Conservation (phyloP, 2,329 filamentous ascomycete species). For the Exophiala calicioides region DNA sequence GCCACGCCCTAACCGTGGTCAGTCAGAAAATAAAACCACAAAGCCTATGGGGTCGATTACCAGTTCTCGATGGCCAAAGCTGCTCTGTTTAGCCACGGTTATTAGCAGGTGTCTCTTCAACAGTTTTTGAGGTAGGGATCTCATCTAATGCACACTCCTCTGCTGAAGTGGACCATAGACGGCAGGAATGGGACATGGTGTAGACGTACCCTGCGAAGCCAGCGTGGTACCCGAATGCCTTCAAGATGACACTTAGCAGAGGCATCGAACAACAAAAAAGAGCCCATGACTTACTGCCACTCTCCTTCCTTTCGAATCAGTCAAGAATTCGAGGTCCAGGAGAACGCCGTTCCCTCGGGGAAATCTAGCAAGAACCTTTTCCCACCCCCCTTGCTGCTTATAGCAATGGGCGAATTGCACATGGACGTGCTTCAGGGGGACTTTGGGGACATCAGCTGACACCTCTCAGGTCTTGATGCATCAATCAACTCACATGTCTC, state of each 20-base stretch:
- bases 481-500: constrained; percentile 47
- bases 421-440: constrained; percentile 70
- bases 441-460: constrained; percentile 22
- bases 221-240: constrained; percentile 62
- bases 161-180: neutral
- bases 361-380: constrained; percentile 74
- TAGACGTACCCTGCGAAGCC: constrained; percentile 60
- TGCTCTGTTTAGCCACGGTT: neutral
- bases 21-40: neutral
- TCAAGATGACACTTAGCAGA: constrained; percentile 4
- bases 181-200: constrained; percentile 3
- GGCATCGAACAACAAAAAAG: constrained; percentile 5
- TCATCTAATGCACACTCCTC: too few species aligned
- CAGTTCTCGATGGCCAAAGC: constrained; percentile 13
- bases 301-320: constrained; percentile 67
- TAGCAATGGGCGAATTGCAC: constrained; percentile 73
- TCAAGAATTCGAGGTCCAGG: constrained; percentile 83
- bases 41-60: neutral
- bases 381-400: constrained; percentile 77
- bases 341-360: constrained; percentile 72
- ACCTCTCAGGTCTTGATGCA: constrained; percentile 5
- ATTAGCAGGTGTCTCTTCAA: neutral
- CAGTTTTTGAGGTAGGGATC: neutral
- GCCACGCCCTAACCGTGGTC: constrained; percentile 6
- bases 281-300: constrained; percentile 33